These are phyloP conservation scores for Aspergillus kassunensis DNA, from an alignment of 495 filamentous ascomycete genomes.

Conservation along the genomic window DNA sequence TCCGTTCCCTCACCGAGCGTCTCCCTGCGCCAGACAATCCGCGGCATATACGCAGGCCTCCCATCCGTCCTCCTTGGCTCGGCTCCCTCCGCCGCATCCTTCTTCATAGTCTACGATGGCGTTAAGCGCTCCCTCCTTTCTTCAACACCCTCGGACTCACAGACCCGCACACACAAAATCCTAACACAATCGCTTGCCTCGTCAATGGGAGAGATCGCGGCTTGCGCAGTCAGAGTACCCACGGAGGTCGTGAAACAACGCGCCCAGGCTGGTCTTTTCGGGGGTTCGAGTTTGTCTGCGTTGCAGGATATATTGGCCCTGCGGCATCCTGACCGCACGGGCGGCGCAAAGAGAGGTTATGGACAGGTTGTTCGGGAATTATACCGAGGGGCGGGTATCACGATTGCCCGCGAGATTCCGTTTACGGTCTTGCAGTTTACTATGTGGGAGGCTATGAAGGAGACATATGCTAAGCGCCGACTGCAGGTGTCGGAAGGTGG, in stretches of 20 bases:
- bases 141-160: constrained; percentile 14
- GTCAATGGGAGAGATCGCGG: constrained; percentile 82
- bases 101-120: constrained; percentile 95
- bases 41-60: constrained; percentile 65
- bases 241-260: constrained; percentile 97
- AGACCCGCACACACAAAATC: constrained; percentile 34
- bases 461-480: constrained; percentile 39
- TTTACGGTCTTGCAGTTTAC: constrained; percentile 97
- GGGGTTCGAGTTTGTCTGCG: constrained; percentile 46
- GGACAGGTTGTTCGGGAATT: constrained; percentile 70
- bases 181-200: constrained; percentile 82
- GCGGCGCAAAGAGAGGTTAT: constrained; percentile 40
- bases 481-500: constrained; percentile 10
- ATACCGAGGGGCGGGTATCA: constrained; percentile 87
- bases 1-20: constrained; percentile 51
- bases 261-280: constrained; percentile 77
- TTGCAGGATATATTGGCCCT: constrained; percentile 65
- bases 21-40: constrained; percentile 55
- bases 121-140: constrained; percentile 59
- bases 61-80: constrained; percentile 70
- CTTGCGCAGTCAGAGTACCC: constrained; percentile 87
- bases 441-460: constrained; percentile 91
- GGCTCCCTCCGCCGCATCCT: constrained; percentile 93
- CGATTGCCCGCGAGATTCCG: constrained; percentile 91
- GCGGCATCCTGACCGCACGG: constrained; percentile 28